Base-by-base conservation (phyloP, 1,284 basidiomycete genomes). In the Dichomitus squalens region DNA sequence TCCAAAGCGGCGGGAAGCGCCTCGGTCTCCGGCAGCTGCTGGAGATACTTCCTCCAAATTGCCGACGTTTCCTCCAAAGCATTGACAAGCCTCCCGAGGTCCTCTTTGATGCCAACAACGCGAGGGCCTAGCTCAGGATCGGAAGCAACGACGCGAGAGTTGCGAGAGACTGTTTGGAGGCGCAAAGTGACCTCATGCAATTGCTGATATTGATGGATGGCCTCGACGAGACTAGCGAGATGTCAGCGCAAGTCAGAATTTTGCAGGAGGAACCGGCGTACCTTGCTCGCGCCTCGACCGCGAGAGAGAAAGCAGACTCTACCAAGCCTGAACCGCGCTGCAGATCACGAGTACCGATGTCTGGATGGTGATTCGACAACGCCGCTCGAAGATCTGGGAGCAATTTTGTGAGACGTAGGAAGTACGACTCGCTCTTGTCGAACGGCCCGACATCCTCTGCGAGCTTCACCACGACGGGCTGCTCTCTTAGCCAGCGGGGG, bases 301-400 rank as follows among this genome's bases (percentile, higher is more conserved):
- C 87, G 35, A 86, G 73, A 3, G 80, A 80, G 71, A 90, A 87
- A 2, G 86, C 80, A 48, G 90, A 94, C 73, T 98, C 95, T 7
- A 94, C 80, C 55, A 92, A 84, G 60, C 84, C 87, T 21, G 93
- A 73, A 5, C 90, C 94, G 55, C 93, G 83, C 67, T 88, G 88
- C 12, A 98, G 77, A 61, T 99, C 96, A 7, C 90, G 86, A 11
- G 93, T 93, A 7, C 85, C 82, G 40, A 99, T 71, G 69, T 99
- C 96, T 0, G 81, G 73, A 68, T 93, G 90, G 72, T 98, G 96
- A 31, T 79, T 73, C 8, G 83, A 78, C 51, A 95, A 75, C 0
- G 85, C 79, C 7, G 77, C 75, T 40, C 93, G 81, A 40, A 98
- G 76, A 11, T 79, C 78, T 4, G 91, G 88, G 54, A 99, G 79